Percentiles rank a stretch among this genome's conserved stretches.
Evolutionary conservation across 2,329 filamentous ascomycete genomes (phyloP).

Genomic region (Penicillium rolfsii): DNA sequence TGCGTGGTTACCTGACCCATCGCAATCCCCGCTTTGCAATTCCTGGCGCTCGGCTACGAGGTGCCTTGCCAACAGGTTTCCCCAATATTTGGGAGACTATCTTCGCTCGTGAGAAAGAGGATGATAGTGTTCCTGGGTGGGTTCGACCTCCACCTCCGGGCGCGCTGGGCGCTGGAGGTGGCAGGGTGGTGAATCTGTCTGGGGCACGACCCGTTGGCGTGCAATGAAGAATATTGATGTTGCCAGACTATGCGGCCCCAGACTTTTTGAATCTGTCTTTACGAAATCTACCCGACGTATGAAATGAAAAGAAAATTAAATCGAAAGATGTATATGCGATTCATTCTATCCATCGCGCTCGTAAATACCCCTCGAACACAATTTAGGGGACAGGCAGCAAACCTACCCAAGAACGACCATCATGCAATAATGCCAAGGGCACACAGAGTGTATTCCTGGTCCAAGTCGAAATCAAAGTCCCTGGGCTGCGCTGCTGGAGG

Average conservation of each 20-base stretch:
- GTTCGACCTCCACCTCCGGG: constrained; percentile 52
- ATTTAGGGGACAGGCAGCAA: background rate
- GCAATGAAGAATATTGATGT: constrained; percentile 22
- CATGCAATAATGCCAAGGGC: background rate
- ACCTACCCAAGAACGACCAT: background rate
- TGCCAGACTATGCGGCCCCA: background rate
- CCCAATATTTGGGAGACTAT: constrained; percentile 74
- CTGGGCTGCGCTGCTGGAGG: constrained; percentile 21
- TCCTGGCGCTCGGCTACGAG: constrained; percentile 62
- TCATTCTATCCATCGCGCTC: background rate
- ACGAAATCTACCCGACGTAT: constrained; percentile 1
- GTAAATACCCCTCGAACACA: background rate
- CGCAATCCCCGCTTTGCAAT: constrained; percentile 78
- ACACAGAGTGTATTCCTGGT: background rate
- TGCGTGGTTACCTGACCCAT: constrained; percentile 84
- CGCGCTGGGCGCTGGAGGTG: constrained; percentile 42
- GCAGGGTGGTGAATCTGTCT: constrained; percentile 61
- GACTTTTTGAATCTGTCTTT: background rate
- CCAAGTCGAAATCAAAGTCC: background rate
- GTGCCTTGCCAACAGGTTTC: constrained; percentile 59
- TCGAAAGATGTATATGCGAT: background rate
- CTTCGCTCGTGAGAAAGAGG: constrained; percentile 60
- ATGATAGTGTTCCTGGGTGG: constrained; percentile 74
- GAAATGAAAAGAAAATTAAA: background rate
- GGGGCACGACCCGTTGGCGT: constrained; percentile 57